Evolutionary conservation across 306 rosid species (phyloP).

Genomic region (Dryas drummondii): DNA sequence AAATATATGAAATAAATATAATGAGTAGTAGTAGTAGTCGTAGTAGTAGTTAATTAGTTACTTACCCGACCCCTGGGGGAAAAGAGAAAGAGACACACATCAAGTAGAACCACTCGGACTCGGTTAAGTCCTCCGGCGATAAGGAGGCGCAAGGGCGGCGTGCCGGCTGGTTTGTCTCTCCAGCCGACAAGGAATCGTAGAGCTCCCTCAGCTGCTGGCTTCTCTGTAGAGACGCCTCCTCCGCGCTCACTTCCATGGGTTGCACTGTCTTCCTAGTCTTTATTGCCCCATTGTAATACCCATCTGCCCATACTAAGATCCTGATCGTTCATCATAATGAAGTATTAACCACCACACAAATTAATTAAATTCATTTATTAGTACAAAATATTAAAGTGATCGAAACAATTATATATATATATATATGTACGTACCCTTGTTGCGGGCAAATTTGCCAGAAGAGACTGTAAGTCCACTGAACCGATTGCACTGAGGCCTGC

Average conservation of each 20-base stretch:
- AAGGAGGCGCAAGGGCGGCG: slow-evolving; percentile 83
- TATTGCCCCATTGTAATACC: slow-evolving; percentile 93
- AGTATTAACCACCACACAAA: background rate
- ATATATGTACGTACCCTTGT: slow-evolving; percentile 48
- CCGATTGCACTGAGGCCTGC: slow-evolving; percentile 91
- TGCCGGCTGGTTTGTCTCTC: slow-evolving; percentile 72
- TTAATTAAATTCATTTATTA: background rate
- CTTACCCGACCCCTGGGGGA: slow-evolving; percentile 85
- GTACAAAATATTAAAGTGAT: too few species aligned
- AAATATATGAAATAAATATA: background rate
- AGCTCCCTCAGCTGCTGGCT: slow-evolving; percentile 96
- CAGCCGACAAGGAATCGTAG: slow-evolving; percentile 70
- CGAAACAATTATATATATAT: too few species aligned
- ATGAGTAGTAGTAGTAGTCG: background rate
- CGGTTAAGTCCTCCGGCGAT: slow-evolving; percentile 95
- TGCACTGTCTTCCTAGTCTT: slow-evolving; percentile 93
- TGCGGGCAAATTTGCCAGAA: slow-evolving; percentile 90
- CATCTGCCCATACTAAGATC: slow-evolving; percentile 84
- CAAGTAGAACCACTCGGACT: slow-evolving; percentile 97
- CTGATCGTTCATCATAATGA: slow-evolving; percentile 32
- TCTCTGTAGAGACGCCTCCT: slow-evolving; percentile 77
- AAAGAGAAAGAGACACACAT: slow-evolving; percentile 96
- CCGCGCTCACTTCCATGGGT: slow-evolving; percentile 81
- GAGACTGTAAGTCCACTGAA: slow-evolving; percentile 96
- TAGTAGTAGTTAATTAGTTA: background rate